These are phyloP conservation scores for Candida xiaguanensis DNA, from an alignment of 805 yeast species.

Conservation along the genomic window DNA sequence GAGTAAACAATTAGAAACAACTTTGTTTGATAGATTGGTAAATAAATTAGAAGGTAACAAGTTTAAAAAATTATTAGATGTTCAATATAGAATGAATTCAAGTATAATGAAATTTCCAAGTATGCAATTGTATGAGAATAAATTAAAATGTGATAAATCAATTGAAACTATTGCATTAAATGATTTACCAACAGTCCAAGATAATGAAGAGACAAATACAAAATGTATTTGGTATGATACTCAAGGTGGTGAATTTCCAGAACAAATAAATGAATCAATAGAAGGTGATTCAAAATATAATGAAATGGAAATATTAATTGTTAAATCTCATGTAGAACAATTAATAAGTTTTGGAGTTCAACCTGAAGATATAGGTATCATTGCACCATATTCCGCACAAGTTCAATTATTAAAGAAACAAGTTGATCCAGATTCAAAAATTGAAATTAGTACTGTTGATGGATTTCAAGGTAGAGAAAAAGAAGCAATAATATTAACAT, in stretches of 20 bases:
- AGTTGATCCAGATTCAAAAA: constrained; percentile 13
- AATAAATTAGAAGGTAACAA: constrained; percentile 35
- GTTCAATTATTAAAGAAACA: constrained; percentile 56
- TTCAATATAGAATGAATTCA: constrained; percentile 86
- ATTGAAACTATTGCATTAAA: constrained; percentile 50
- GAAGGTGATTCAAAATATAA: constrained; percentile 62
- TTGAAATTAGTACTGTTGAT: constrained; percentile 89
- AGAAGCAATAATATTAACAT: constrained; percentile 72
- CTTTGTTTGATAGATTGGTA: constrained; percentile 79
- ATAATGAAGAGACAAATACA: constrained; percentile 51
- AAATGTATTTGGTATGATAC: constrained; percentile 86
- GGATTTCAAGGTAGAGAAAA: constrained; percentile 98
- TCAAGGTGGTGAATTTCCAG: constrained; percentile 82
- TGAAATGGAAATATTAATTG: constrained; percentile 70
- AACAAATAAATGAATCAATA: constrained; percentile 31
- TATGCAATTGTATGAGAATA: constrained; percentile 54
- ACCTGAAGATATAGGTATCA: constrained; percentile 68
- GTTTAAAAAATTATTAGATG: constrained; percentile 58
- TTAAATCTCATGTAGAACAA: constrained; percentile 49
- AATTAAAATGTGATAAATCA: constrained; percentile 57
- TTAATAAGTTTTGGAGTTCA: constrained; percentile 52
- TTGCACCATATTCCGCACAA: constrained; percentile 90
- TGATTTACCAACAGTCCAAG: constrained; percentile 47
- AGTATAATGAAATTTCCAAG: constrained; percentile 80
- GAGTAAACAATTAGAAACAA: constrained; percentile 47